Conservation (phyloP, 1,139 yeast genomes). For the Eremothecium sinecaudum region DNA sequence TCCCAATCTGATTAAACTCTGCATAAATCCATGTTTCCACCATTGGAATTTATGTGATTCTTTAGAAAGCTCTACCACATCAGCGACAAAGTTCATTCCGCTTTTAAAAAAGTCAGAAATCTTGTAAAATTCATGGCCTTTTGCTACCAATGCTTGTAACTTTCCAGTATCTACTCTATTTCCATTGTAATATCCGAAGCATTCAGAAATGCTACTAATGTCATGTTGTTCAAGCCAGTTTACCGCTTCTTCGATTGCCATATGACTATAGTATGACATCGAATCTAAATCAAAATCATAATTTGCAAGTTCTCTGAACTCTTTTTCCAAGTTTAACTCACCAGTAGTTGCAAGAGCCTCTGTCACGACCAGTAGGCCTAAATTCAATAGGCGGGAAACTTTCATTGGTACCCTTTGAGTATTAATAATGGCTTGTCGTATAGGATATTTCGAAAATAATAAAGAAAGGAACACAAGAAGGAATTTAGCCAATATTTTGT, state of each 20-base stretch:
- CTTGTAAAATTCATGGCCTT: slow-evolving; percentile 3
- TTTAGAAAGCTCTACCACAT: slow-evolving; percentile 2
- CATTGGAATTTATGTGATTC: slow-evolving; percentile 5
- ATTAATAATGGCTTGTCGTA: background rate
- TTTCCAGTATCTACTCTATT: slow-evolving; percentile 2
- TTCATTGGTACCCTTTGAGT: background rate
- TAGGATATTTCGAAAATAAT: background rate
- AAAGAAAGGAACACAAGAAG: background rate
- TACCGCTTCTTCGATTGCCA: slow-evolving; percentile 3
- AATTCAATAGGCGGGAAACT: slow-evolving; percentile 1
- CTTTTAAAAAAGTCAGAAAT: slow-evolving; percentile 2
- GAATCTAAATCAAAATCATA: slow-evolving; percentile 5
- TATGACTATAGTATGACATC: slow-evolving; percentile 2
- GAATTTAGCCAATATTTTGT: background rate
- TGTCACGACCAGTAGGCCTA: slow-evolving; percentile 3
- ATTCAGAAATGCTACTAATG: slow-evolving; percentile 4
- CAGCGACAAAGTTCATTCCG: slow-evolving; percentile 4
- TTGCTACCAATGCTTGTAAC: background rate
- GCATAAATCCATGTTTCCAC: slow-evolving; percentile 4
- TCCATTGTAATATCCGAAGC: slow-evolving; percentile 3
- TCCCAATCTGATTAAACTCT: slow-evolving; percentile 4
- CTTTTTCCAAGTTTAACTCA: slow-evolving; percentile 1
- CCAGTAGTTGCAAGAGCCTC: background rate
- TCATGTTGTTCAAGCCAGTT: slow-evolving; percentile 4
- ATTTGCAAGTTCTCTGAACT: background rate